Conservation (phyloP, 768 basidiomycete genomes). For the Phaeotremella fagi region DNA sequence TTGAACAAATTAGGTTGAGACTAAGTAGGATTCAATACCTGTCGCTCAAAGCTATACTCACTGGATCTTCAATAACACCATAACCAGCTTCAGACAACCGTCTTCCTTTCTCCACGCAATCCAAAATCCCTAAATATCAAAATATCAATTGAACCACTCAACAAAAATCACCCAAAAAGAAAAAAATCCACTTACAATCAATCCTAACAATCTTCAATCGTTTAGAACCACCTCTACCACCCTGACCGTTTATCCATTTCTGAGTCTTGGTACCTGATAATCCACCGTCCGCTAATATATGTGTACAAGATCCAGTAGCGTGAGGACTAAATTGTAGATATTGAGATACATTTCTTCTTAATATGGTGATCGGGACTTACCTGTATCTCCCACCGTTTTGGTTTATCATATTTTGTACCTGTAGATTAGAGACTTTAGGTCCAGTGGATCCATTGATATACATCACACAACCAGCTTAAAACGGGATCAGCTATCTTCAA, state of each 20-base stretch:
- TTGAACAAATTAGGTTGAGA: conserved; percentile 30
- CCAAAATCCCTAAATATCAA: conserved; percentile 26
- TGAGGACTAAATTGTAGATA: conserved; percentile 14
- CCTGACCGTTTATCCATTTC: conserved; percentile 42
- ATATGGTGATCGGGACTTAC: conserved; percentile 15
- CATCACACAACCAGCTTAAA: conserved; percentile 29
- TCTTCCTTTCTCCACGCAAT: conserved; percentile 30
- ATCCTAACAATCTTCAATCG: conserved; percentile 35
- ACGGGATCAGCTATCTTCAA: conserved; percentile 9
- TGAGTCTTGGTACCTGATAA: conserved; percentile 39
- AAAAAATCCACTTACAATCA: conserved; percentile 32
- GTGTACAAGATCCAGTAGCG: conserved; percentile 33
- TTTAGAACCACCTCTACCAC: conserved; percentile 23
- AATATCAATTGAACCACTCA: neutral
- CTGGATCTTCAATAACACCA: conserved; percentile 35
- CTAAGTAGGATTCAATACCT: conserved; percentile 1
- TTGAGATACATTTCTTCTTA: neutral
- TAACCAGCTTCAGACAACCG: conserved; percentile 35
- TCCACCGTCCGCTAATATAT: conserved; percentile 37
- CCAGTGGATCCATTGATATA: conserved; percentile 43
- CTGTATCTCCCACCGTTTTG: conserved; percentile 33
- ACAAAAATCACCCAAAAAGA: neutral
- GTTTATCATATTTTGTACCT: conserved; percentile 37
- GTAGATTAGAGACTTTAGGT: conserved; percentile 38
- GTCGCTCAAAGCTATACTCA: conserved; percentile 8